Evolutionary conservation across 2,329 filamentous ascomycete species (phyloP), one percentile per base, ranked within the genome.

Genomic region (Pseudophaeomoniella oleicola): DNA sequence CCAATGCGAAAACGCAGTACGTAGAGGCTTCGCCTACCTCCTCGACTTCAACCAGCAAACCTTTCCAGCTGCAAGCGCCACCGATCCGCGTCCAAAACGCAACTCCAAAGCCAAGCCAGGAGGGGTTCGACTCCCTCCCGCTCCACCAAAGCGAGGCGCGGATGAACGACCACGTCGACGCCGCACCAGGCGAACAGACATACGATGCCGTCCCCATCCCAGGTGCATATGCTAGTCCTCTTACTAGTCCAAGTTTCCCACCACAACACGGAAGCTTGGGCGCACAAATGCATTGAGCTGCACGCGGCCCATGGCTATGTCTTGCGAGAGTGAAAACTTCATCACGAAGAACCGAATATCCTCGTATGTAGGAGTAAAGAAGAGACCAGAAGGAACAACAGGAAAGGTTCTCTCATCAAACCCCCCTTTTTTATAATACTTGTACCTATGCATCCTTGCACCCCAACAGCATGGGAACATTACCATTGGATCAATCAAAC

Each of bases 201-300:
- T 94, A 94, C 57, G 87, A 78, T 10, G 65, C 79, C 15, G 88
- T 94, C 19, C 84, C 87, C 1, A 94, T 94, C 41, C 88, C 88
- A 0, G 82, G 81, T 4, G 82, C 86, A 0, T 94, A 94, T 53
- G 64, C 70, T 4, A 34, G 32, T 19, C 32, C 32, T 12, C 32
- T 34, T 17, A 34, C 10, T 19, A 17, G 11, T 6, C 32, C 32
- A 9, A 19, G 16, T 6, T 34, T 17, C 32, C 9, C 22, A 27
- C 22, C 22, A 9, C 22, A 27, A n/a, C 32, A 34, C 14, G 9
- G 9, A 9, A 34, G 32, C 16, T 34, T 34, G 14, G 14, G 19
- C 12, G 32, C 14, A 19, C 22, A 27, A 9, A 27, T 27, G 22
- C n/a, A 27, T 27, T n/a, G n/a, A n/a, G n/a, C n/a, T n/a, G n/a